Percentiles rank a stretch among this genome's conserved stretches.
phyloP scores from a whole-genome alignment of 805 yeast species.

The Starmera dryadoides region DNA sequence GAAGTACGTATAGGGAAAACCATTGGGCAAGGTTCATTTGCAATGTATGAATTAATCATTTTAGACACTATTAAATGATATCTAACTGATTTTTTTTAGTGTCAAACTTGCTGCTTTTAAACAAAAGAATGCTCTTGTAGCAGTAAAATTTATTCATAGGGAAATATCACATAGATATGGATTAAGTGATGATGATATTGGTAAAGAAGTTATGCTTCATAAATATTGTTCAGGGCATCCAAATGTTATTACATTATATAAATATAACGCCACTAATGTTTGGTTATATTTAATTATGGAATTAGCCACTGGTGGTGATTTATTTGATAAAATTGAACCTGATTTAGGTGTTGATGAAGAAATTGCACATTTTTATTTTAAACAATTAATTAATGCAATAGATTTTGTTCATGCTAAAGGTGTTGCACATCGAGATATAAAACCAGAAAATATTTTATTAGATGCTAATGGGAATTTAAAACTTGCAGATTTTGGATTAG shows the following conservation, averaged over 20 bases:
- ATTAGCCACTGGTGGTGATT: constrained; percentile 66
- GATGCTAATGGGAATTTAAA: constrained; percentile 61
- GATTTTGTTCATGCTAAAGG: constrained; percentile 55
- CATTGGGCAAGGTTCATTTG: constrained; percentile 65
- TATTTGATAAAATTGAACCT: constrained; percentile 74
- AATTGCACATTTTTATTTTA: constrained; percentile 62
- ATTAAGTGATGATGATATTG: constrained; percentile 31
- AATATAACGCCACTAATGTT: constrained; percentile 43
- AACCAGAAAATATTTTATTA: constrained; percentile 62
- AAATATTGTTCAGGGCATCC: constrained; percentile 50
- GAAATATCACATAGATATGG: constrained; percentile 28
- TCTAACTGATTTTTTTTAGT: constrained; percentile 12
- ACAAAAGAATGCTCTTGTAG: constrained; percentile 35
- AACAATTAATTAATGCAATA: constrained; percentile 56
- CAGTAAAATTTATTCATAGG: constrained; percentile 51
- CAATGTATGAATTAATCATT: constrained; percentile 30
- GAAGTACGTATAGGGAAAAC: constrained; percentile 42
- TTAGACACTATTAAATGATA: neutral
- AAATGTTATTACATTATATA: constrained; percentile 49
- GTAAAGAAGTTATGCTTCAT: constrained; percentile 53
- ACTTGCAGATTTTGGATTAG: constrained; percentile 74
- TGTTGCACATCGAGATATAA: constrained; percentile 61
- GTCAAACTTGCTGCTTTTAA: constrained; percentile 41
- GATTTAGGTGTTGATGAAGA: constrained; percentile 62
- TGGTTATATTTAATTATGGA: constrained; percentile 67